Base-by-base conservation (phyloP, 2,329 filamentous ascomycete genomes). In the Drechslerella coelobrocha region DNA sequence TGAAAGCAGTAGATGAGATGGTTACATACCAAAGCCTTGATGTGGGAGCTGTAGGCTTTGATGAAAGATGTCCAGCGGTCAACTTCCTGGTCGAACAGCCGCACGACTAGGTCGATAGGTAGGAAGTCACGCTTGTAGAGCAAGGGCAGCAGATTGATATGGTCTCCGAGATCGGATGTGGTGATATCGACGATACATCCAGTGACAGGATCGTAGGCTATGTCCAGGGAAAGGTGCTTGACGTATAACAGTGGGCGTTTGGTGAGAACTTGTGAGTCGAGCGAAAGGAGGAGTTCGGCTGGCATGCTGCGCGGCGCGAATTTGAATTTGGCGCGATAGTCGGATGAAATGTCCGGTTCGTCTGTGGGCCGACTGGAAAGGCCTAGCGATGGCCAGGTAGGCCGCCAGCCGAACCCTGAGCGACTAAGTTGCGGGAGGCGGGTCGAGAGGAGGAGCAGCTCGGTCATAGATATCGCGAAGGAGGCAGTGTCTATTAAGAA, bases 391-490 rank as follows among this genome's bases (percentile, higher is more conserved):
- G 66, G 66, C 59, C 59, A 71, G 9, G 66, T 71, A 5, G 66
- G 66, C 21, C 66, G 66, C 66, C 66, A 71, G 17, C 47, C 63
- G 53, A 71, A 71, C n/a, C 66, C 66, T 9, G 66, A 54, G 21
- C 66, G 66, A 12, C 59, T 59, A 29, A 71, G 66, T 37, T 43
- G 55, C 26, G 66, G 66, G 23, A 63, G 66, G 8, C 66, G 66
- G 27, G 66, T 71, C 5, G 66, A 71, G 23, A 71, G 47, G 39
- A 71, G 59, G 37, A 71, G 59, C 14, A 71, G 66, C 45, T 71
- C 66, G 37, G 66, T 71, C 66, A 71, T 71, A 2, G 66, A 63
- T n/a, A 71, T 71, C n/a, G 66, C 66, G 27, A 71, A 71, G 47
- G 66, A 71, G 23, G 66, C 66, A 9, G 59, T 71, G 9, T 71